A percentile compares a stretch with the other conserved stretches of the same genome.
phyloP scores from a whole-genome alignment of 305 asterid species.

The Ajuga reptans region DNA sequence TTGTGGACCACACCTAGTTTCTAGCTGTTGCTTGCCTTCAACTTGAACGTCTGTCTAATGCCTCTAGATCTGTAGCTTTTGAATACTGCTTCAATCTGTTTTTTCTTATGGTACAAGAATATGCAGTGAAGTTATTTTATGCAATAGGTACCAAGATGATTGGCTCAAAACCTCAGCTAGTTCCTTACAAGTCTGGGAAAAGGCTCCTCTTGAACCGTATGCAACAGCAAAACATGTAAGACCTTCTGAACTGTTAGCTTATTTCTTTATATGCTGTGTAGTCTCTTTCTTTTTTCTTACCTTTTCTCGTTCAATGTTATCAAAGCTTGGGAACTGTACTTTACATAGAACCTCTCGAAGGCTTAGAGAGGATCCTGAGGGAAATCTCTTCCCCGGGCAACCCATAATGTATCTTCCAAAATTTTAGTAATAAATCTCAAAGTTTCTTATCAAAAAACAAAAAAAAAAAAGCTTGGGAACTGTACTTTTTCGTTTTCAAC shows the following conservation, averaged over 20 bases:
- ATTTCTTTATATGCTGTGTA: slow-evolving; percentile 1
- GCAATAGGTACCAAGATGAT: slow-evolving; percentile 90
- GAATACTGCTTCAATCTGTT: background rate
- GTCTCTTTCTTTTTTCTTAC: background rate
- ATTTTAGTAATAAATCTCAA: too few species aligned
- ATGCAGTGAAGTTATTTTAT: slow-evolving; percentile 24
- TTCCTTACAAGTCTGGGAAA: slow-evolving; percentile 89
- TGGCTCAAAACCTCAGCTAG: slow-evolving; percentile 94
- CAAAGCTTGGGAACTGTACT: slow-evolving; percentile 14
- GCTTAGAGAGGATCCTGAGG: too few species aligned
- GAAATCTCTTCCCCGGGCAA: too few species aligned
- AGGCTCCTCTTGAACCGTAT: slow-evolving; percentile 99
- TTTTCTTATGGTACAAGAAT: slow-evolving; percentile 11
- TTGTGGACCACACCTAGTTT: background rate
- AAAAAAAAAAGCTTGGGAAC: too few species aligned
- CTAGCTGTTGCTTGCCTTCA: slow-evolving; percentile 2
- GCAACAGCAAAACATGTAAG: slow-evolving; percentile 89
- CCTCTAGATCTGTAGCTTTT: slow-evolving; percentile 4
- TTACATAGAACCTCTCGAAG: too few species aligned
- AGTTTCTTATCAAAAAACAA: too few species aligned
- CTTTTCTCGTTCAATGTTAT: slow-evolving; percentile 2
- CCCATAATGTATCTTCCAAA: too few species aligned
- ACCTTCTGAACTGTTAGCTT: slow-evolving; percentile 8
- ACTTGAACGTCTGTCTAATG: background rate
- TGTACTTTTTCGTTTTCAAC: slow-evolving; percentile 12